A percentile compares a stretch with the other conserved stretches of the same genome.
These are phyloP conservation scores for Haematococcus lacustris DNA, from an alignment of 139 green algal genomes.

Conservation along the genomic window DNA sequence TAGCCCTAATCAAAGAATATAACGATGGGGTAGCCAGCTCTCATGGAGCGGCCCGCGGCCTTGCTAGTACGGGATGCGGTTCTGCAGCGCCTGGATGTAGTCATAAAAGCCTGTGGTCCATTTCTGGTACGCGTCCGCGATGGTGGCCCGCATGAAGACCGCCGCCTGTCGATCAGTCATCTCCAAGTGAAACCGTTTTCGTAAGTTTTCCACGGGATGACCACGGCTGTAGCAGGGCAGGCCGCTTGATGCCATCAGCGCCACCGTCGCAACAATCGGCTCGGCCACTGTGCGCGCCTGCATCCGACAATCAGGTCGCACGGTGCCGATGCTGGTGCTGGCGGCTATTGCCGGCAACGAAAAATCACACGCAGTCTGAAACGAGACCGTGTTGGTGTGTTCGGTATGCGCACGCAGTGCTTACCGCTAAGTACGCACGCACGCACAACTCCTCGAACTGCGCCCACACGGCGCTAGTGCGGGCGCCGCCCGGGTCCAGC, in stretches of 20 bases:
- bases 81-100: slow-evolving; percentile 55
- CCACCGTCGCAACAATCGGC: slow-evolving; percentile 76
- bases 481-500: slow-evolving; percentile 64
- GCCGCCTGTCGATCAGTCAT: slow-evolving; percentile 43
- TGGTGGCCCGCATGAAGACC: slow-evolving; percentile 55
- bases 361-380: no score
- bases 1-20: no score
- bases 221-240: slow-evolving; percentile 86
- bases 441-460: slow-evolving; percentile 53
- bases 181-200: slow-evolving; percentile 72
- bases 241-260: slow-evolving; percentile 82
- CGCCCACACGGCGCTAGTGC: slow-evolving; percentile 8
- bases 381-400: no score
- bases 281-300: slow-evolving; percentile 85
- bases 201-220: slow-evolving; percentile 64
- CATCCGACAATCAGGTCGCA: slow-evolving; percentile 45
- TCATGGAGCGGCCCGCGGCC: no score
- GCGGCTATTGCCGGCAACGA: no score
- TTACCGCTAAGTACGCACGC: slow-evolving; percentile 51
- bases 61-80: slow-evolving; percentile 26
- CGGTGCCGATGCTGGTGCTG: no score
- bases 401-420: no score
- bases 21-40: no score
- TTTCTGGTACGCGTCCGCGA: slow-evolving; percentile 84
- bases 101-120: slow-evolving; percentile 92